Conservation (phyloP, 352 stramenopile species). For the Globisporangium paroecandrum region DNA sequence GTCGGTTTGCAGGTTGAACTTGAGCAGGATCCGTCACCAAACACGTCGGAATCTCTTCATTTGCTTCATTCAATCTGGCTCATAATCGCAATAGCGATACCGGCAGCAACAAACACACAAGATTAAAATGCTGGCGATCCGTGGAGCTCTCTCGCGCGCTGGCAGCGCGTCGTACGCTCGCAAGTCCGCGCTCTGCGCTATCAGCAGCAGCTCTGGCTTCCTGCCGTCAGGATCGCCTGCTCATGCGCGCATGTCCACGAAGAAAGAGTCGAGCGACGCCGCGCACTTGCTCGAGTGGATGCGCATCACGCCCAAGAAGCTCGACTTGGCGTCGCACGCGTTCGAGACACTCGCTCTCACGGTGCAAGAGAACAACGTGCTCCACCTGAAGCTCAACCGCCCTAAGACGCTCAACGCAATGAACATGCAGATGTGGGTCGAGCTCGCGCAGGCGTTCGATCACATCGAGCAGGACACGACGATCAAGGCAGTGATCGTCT, state of each 20-base stretch:
- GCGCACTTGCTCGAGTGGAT: slow-evolving; percentile 57
- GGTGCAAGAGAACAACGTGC: slow-evolving; percentile 43
- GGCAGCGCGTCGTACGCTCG: not conserved
- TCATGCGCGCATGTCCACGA: slow-evolving; percentile 11
- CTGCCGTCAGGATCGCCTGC: not conserved
- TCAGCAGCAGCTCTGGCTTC: not conserved
- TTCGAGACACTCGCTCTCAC: slow-evolving; percentile 62
- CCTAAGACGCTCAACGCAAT: slow-evolving; percentile 85
- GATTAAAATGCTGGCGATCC: slow-evolving; percentile 8
- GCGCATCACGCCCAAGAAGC: slow-evolving; percentile 31
- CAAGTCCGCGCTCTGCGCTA: not conserved
- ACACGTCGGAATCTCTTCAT: slow-evolving; percentile 1
- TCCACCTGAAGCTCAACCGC: slow-evolving; percentile 79
- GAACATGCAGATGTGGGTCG: slow-evolving; percentile 89
- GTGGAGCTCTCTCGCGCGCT: slow-evolving; percentile 6
- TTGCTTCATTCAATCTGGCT: not conserved
- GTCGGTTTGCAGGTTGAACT: not conserved
- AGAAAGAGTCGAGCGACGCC: slow-evolving; percentile 31
- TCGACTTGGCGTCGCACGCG: slow-evolving; percentile 32
- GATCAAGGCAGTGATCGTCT: slow-evolving; percentile 76
- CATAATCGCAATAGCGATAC: not conserved
- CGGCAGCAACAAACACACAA: not conserved
- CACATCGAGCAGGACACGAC: slow-evolving; percentile 58
- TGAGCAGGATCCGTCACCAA: not conserved
- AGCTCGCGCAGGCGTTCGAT: slow-evolving; percentile 68